Evolutionary conservation across 2,329 filamentous ascomycete species (phyloP), one percentile per base, ranked within the genome.

Genomic region (Thermothelomyces thermophilus): DNA sequence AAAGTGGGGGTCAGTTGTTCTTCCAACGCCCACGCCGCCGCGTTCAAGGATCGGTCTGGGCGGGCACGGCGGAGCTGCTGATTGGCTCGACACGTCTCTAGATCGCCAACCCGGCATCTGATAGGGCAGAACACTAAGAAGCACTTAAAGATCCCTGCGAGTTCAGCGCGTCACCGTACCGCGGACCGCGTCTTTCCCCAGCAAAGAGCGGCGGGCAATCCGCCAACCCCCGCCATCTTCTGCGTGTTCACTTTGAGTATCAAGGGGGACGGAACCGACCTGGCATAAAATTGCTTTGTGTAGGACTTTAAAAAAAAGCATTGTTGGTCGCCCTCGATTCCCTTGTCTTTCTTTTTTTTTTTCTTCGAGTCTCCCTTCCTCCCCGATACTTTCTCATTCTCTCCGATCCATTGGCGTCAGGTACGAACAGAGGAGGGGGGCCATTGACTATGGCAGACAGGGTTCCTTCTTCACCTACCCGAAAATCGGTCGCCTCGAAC

Each of bases 171-270:
- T 60, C 14, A 52, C 53, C 47, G 48, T 48, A 56, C 43, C 57
- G 54, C 52, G 58, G 43, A 59, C 46, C 59, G 59, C 59, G 59
- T 60, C 54, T 16, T 48, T 48, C 24, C 24, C 24, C 24, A 26
- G 24, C 24, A 26, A 9, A 26, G 24, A 26, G 24, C 24, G 24
- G 24, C 24, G 37, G 28, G 40, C n/a, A 20, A 45, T 37, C 8
- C 28, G 28, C 31, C 34, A 39, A 17, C 34, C 40, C 24, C 41
- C 39, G 26, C 24, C n/a, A n/a, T 11, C 24, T 37, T 16, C 26
- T 20, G 20, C 37, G 3, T 48, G 37, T 16, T 35, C 43, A 28
- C 28, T 13, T 16, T 17, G 20, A 17, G n/a, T 13, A 37, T 22
- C 35, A 6, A 5, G 14, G 16, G 6, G 13, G 33, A 35, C 13